These are phyloP conservation scores for Kazachstania taianensis DNA, from an alignment of 805 yeast species.

Conservation along the genomic window DNA sequence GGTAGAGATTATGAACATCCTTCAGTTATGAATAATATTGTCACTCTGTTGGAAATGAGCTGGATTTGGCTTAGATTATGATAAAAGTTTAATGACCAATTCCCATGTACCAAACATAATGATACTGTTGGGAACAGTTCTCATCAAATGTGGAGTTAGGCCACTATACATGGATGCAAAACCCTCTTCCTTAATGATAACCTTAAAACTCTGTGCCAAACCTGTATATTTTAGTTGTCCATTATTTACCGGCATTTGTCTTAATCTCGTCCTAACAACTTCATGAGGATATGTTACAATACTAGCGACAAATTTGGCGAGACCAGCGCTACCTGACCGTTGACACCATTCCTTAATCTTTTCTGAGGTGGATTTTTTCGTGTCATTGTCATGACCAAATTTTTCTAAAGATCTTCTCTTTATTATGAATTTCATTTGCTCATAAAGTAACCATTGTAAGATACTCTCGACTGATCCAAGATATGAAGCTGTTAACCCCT, in stretches of 20 bases:
- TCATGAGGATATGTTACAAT: constrained; percentile 94
- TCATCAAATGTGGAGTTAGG: constrained; percentile 86
- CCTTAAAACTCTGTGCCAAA: constrained; percentile 71
- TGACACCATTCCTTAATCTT: constrained; percentile 83
- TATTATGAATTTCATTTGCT: constrained; percentile 79
- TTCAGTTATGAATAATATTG: too few relatives aligned
- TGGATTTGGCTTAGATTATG: constrained; percentile 23
- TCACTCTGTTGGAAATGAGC: background rate
- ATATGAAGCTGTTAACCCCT: constrained; percentile 90
- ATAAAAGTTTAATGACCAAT: constrained; percentile 51
- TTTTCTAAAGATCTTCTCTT: constrained; percentile 37
- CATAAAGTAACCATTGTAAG: constrained; percentile 92
- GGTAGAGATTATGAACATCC: too few relatives aligned
- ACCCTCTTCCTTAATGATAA: constrained; percentile 89
- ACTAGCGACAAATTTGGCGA: constrained; percentile 89
- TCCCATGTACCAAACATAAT: constrained; percentile 99
- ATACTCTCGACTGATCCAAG: constrained; percentile 89
- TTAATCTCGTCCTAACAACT: constrained; percentile 86
- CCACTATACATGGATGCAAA: constrained; percentile 93
- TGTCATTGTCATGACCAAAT: constrained; percentile 27
- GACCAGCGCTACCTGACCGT: constrained; percentile 94
- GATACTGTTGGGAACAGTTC: constrained; percentile 96
- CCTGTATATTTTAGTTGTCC: constrained; percentile 87
- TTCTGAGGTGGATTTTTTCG: constrained; percentile 39
- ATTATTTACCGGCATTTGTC: constrained; percentile 82